Base-by-base conservation (phyloP, 2,329 filamentous ascomycete species). In the Colletotrichum sp. region DNA sequence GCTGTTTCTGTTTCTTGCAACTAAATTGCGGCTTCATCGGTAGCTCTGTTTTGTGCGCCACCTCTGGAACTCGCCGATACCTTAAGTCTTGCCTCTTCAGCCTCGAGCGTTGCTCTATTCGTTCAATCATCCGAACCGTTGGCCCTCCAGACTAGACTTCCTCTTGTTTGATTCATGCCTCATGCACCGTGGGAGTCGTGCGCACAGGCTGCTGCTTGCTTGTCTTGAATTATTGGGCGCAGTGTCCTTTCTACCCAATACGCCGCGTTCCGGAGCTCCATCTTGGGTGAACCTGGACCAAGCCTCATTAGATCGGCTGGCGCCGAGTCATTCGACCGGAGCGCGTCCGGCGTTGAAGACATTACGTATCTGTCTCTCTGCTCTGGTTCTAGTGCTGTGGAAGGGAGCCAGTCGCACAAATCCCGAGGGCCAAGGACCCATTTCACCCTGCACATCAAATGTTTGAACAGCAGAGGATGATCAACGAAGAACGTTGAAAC, bases 271-370 rank as follows among this genome's bases (percentile, higher is more conserved):
- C 55, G 21, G 43, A 57, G 64, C 43, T 59, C 64, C 32, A 68
- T 75, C 73, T 60, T 75, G 69, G 73, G 26, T 72, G 52, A 73
- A 72, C 64, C 73, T 34, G n/a, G 70, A 48, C 64, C 26, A 71
- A 73, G 34, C 26, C 70, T 65, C 39, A 30, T 30, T 43, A 64
- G 43, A 52, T 73, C 64, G 70, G 64, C 34, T 73, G 73, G 32
- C 73, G 70, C 64, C 73, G 73, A 75, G 73, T 75, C 73, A 75
- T 67, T 73, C 57, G 64, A 43, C 15, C 28, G 64, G 71, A 73
- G 63, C 43, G n/a, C 63, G 59, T 66, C 64, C 73, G 64, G 43
- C 26, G 32, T 68, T 73, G 55, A 67, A 57, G 43, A 64, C 43
- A 59, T 73, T 73, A 75, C 69, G 67, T 57, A 67, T 71, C 61